A percentile compares a stretch with the other conserved stretches of the same genome.
Conservation (phyloP, 1,284 basidiomycete genomes). For the Cystobasidium pallidum region DNA sequence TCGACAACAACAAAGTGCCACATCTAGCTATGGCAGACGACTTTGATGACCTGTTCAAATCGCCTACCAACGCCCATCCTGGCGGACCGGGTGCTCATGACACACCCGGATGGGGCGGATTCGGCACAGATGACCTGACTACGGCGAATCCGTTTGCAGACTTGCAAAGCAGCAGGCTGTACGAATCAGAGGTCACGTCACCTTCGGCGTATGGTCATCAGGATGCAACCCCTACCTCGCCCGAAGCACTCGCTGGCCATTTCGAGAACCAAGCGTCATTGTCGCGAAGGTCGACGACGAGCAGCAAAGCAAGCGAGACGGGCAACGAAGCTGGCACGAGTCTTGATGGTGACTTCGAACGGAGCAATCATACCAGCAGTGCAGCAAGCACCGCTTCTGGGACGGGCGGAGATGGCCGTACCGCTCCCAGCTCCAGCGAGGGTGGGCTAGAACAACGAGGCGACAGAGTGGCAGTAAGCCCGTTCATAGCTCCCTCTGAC, state of each 20-base stretch:
- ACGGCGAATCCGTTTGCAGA: constrained; percentile 41
- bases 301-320: constrained; percentile 20
- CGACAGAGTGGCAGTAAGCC: constrained; percentile 35
- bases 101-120: constrained; percentile 28
- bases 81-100: constrained; percentile 16
- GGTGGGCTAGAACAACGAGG: constrained; percentile 12
- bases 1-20: neutral
- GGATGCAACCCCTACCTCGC: neutral
- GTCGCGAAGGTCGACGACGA: constrained; percentile 28
- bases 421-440: constrained; percentile 8
- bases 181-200: constrained; percentile 10
- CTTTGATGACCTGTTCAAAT: constrained; percentile 43
- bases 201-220: neutral
- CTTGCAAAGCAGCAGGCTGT: constrained; percentile 41
- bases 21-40: constrained; percentile 34
- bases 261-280: constrained; percentile 22
- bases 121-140: constrained; percentile 30
- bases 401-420: neutral
- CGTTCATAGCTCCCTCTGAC: constrained; percentile 20
- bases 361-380: constrained; percentile 28
- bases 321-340: neutral
- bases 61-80: constrained; percentile 4
- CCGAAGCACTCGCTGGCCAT: constrained; percentile 4
- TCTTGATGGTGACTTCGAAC: neutral
- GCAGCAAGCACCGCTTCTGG: constrained; percentile 22